These are phyloP conservation scores for Hyaloscypha hepaticicola DNA, from an alignment of 495 filamentous ascomycete genomes.

Conservation along the genomic window DNA sequence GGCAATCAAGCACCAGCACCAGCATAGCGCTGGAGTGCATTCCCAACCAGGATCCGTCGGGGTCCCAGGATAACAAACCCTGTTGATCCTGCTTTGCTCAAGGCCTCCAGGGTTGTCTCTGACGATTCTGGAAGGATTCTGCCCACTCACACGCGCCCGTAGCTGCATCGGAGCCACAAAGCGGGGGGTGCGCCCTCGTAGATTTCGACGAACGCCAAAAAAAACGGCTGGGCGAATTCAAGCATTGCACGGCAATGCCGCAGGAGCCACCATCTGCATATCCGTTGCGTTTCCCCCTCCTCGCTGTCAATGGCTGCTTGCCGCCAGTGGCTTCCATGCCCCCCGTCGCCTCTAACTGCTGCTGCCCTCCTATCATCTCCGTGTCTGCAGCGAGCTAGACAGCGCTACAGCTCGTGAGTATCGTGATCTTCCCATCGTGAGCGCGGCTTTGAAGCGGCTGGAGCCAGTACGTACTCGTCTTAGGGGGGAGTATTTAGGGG, in stretches of 20 bases:
- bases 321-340: constrained; percentile 28
- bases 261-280: constrained; percentile 27
- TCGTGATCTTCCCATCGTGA: background rate
- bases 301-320: constrained; percentile 16
- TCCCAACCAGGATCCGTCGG: background rate
- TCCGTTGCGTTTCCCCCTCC: constrained; percentile 18
- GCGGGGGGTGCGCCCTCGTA: background rate
- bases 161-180: background rate
- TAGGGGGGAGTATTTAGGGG: background rate
- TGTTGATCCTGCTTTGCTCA: background rate
- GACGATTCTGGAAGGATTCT: too few relatives aligned
- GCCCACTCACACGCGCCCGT: background rate
- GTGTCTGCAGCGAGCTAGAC: constrained; percentile 22
- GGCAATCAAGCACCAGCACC: background rate
- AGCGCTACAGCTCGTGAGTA: background rate
- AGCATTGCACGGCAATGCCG: constrained; percentile 32
- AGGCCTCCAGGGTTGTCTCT: too few relatives aligned
- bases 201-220: constrained; percentile 19
- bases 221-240: constrained; percentile 26
- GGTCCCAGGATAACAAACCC: background rate
- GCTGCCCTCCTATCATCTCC: constrained; percentile 1
- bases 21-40: background rate
- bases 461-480: background rate
- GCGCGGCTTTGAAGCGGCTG: background rate
- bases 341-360: background rate